Percentiles rank a stretch among this genome's conserved stretches.
phyloP scores from a whole-genome alignment of 2,329 filamentous ascomycete genomes.

The Sporothrix humicola region DNA sequence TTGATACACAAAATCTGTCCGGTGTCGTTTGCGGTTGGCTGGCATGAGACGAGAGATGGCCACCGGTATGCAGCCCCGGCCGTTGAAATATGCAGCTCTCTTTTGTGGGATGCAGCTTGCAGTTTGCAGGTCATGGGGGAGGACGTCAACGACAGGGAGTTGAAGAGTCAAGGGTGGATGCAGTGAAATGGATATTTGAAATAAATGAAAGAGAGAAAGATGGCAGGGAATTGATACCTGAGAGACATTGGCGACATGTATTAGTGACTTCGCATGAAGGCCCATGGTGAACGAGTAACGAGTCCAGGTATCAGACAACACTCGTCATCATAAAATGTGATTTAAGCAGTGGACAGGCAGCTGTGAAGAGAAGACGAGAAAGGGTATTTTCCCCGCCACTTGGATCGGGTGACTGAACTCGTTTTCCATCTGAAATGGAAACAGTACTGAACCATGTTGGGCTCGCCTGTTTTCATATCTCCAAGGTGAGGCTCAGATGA shows the following conservation, averaged over 20 bases:
- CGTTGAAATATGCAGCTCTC: background rate
- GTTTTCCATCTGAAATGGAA: too few relatives aligned
- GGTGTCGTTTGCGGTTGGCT: background rate
- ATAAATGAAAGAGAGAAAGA: background rate
- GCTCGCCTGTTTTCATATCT: too few relatives aligned
- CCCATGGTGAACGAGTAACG: too few relatives aligned
- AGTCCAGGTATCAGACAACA: background rate
- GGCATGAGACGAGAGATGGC: background rate
- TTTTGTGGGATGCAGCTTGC: background rate
- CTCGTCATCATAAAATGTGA: too few relatives aligned
- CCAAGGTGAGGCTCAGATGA: background rate
- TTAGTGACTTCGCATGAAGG: background rate
- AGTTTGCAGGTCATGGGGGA: background rate
- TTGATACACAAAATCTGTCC: background rate
- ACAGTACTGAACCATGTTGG: too few relatives aligned
- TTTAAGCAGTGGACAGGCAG: too few relatives aligned
- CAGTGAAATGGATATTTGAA: too few relatives aligned
- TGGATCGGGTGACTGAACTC: background rate
- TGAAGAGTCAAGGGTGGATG: background rate
- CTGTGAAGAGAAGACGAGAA: background rate
- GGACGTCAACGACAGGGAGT: background rate
- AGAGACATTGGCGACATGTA: background rate
- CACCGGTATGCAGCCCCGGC: conserved; percentile 9
- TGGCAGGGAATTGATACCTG: too few relatives aligned
- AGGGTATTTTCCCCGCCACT: background rate